These are phyloP conservation scores for Penicillium sclerotiorum DNA, from an alignment of 2,329 filamentous ascomycete species.

Conservation along the genomic window DNA sequence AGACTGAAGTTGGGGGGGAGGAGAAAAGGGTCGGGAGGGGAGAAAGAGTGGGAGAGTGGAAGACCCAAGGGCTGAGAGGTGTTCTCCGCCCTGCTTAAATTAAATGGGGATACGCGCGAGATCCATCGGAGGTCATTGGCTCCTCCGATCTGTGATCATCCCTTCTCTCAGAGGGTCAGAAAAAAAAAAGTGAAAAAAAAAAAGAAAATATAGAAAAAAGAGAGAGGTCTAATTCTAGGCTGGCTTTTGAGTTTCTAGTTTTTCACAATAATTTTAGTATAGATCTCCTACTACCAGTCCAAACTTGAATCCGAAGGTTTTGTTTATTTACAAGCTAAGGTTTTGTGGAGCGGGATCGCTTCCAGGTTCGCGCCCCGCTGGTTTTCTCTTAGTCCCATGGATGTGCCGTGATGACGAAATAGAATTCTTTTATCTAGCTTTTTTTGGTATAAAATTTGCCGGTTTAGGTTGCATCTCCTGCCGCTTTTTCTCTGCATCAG, in stretches of 20 bases:
- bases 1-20: constrained; percentile 12
- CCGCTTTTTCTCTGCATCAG: neutral
- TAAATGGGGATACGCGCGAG: constrained; percentile 25
- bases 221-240: too few relatives aligned
- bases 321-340: constrained; percentile 24
- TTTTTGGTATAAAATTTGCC: neutral
- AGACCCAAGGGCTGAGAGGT: constrained; percentile 21
- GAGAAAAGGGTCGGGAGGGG: constrained; percentile 3
- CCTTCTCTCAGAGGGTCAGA: neutral
- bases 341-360: constrained; percentile 20
- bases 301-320: neutral
- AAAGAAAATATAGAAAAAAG: too few relatives aligned
- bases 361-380: constrained; percentile 22
- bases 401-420: constrained; percentile 15
- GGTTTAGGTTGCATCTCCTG: neutral
- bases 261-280: too few relatives aligned
- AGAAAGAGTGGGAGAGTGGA: constrained; percentile 19
- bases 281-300: too few relatives aligned
- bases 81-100: constrained; percentile 33
- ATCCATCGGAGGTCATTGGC: constrained; percentile 24
- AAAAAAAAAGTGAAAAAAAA: neutral
- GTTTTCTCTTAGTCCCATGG: constrained; percentile 18
- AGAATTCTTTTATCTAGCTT: neutral
- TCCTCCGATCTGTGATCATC: constrained; percentile 18
- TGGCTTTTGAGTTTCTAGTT: too few relatives aligned